Percentiles rank a stretch among this genome's conserved stretches.
phyloP scores from a whole-genome alignment of 495 filamentous ascomycete species.

The Penicillium argentinense region DNA sequence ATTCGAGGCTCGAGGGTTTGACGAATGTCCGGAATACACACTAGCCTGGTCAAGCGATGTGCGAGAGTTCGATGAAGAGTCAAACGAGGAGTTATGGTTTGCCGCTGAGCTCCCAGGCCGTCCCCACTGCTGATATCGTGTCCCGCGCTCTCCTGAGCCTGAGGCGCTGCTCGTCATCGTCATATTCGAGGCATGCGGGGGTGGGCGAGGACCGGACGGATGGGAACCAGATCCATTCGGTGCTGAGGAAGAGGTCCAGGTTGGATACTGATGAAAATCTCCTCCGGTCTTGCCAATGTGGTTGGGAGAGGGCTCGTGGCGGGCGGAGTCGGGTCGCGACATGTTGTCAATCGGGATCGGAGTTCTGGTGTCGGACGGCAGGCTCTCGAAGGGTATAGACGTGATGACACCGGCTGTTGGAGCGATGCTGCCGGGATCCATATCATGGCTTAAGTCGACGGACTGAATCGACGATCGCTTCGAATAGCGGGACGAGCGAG shows the following conservation, averaged over 20 bases:
- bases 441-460: conserved; percentile 53
- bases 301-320: conserved; percentile 75
- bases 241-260: conserved; percentile 55
- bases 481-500: conserved; percentile 76
- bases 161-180: conserved; percentile 65
- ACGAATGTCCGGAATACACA: conserved; percentile 60
- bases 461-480: conserved; percentile 77
- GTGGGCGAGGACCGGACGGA: conserved; percentile 66
- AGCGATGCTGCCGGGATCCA: conserved; percentile 57
- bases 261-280: conserved; percentile 91
- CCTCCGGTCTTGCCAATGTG: conserved; percentile 72
- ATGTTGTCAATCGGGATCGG: conserved; percentile 78
- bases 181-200: conserved; percentile 60
- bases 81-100: conserved; percentile 67
- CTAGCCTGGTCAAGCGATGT: conserved; percentile 70
- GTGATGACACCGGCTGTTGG: conserved; percentile 85
- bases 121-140: conserved; percentile 74
- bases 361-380: conserved; percentile 62
- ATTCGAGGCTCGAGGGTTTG: conserved; percentile 61
- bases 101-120: conserved; percentile 53
- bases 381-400: conserved; percentile 82
- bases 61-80: conserved; percentile 69
- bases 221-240: conserved; percentile 54
- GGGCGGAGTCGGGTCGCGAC: conserved; percentile 64
- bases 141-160: conserved; percentile 66